Evolutionary conservation across 1,284 basidiomycete genomes (phyloP).

Genomic region (Pseudomicrostroma phylloplanum): DNA sequence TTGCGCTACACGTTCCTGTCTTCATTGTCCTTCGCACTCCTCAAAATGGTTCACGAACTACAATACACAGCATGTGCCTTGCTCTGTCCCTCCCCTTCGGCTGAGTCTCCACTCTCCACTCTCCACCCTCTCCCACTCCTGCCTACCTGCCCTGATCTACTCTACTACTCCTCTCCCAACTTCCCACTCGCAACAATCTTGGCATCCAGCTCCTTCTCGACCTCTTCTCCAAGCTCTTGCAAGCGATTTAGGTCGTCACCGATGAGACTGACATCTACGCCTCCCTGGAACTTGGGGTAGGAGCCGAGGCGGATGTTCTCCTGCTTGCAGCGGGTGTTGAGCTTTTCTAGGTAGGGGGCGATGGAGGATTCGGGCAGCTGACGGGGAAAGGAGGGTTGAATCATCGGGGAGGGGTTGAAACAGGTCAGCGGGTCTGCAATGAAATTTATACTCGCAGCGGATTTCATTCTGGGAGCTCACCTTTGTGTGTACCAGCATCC

Average conservation of each 20-base stretch:
- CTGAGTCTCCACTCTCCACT: too few relatives aligned
- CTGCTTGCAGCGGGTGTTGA: constrained; percentile 67
- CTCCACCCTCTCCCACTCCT: too few relatives aligned
- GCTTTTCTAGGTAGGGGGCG: constrained; percentile 73
- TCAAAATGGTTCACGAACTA: too few relatives aligned
- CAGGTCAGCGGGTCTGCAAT: constrained; percentile 3
- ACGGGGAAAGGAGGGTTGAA: not conserved
- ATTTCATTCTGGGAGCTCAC: constrained; percentile 39
- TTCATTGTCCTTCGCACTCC: too few relatives aligned
- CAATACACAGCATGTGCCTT: too few relatives aligned
- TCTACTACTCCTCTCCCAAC: constrained; percentile 45
- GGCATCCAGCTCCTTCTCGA: constrained; percentile 55
- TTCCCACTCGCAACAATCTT: constrained; percentile 54
- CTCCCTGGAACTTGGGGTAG: constrained; percentile 57
- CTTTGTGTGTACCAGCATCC: constrained; percentile 53
- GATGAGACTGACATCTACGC: constrained; percentile 72
- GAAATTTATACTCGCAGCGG: not conserved
- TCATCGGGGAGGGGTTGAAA: not conserved
- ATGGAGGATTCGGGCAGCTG: constrained; percentile 60
- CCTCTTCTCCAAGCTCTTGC: constrained; percentile 38
- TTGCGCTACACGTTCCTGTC: too few relatives aligned
- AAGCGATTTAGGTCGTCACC: constrained; percentile 55
- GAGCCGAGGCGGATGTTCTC: constrained; percentile 77
- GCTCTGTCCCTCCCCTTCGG: too few relatives aligned
- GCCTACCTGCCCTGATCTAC: too few relatives aligned